Evolutionary conservation across 441 rosid genomes (phyloP), one percentile per base, ranked within the genome.

Genomic region (Croton laevigatus): DNA sequence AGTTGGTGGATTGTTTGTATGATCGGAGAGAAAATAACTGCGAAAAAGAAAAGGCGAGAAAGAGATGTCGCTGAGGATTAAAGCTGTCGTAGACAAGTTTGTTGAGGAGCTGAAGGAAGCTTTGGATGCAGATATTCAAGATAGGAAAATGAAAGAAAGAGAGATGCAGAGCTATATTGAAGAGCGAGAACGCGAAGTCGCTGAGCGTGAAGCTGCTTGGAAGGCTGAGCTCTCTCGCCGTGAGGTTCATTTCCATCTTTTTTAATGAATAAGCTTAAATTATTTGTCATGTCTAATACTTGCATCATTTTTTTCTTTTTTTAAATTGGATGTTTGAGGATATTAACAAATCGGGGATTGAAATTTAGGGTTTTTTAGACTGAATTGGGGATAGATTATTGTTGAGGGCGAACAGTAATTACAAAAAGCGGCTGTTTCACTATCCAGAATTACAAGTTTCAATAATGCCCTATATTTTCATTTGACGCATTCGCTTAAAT

Each of bases 141-240:
- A 95, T 68, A 82, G 99, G 73, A 83, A 88, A 57, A 95, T 95
- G 99, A 95, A 95, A 82, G 99, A 95, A 75, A 84, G 99, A 70
- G 99, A 95, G 90, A 95, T 95, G 99, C 99, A 95, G 79, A 89
- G 98, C 77, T 95, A 91, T 76, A 95, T 92, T 64, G 88, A 95
- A 81, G 99, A 95, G 76, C 96, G 99, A 0, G 99, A 95, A 78
- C 99, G 99, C 13, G 99, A 95, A 85, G 99, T 95, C 45, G 98
- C 99, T 16, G 98, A 95, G 71, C 91, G 99, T 49, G 99, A 95
- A 78, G 97, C 99, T 53, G 99, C 98, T 46, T 95, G 98, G 99
- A 95, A 95, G 79, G 98, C 99, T 32, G 96, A 92, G 84, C 97
- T 95, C 70, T 95, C 99, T 57, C 98, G 98, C 49, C 96, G 99